Base-by-base conservation (phyloP, 2,329 filamentous ascomycete species). In the Diplodia intermedia region DNA sequence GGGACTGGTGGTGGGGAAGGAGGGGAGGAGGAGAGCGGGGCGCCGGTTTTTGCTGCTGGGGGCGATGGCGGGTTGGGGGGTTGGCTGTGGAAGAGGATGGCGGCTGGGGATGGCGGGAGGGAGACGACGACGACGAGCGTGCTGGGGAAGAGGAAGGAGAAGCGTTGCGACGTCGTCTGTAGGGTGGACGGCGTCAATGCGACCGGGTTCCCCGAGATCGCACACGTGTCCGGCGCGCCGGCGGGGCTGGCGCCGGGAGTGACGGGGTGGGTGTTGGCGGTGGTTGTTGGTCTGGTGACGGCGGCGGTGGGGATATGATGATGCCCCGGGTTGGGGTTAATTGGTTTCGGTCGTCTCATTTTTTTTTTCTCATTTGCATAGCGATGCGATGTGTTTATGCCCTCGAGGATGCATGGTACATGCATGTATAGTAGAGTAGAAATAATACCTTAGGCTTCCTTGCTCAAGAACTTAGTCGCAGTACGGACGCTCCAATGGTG, bases 101-200 rank as follows among this genome's bases (percentile, higher is more conserved):
- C 3, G 18, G 33, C 2, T 4, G 4, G 31, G n/a, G 43, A 12
- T 11, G 43, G n/a, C 14, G 49, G 61, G 0, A 14, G 12, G 1
- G 29, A 15, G 7, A 9, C 2, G 31, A 8, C 23, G 33, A 29
- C 12, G 36, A 36, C 29, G 23, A 15, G 31, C 18, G n/a, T 26
- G 6, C 40, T 71, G 49, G 70, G 71, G 68, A 70, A 68, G 71
- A 65, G 65, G 56, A 70, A 52, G 50, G 70, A 69, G 67, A 72
- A 73, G 68, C 72, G 75, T 20, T 67, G 65, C 33, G 54, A 60
- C n/a, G 75, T 75, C 12, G 76, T 79, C 1, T 80, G 78, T 70
- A 76, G 75, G 69, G 75, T 80, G 38, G 78, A 80, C 68, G 77
- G 72, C 14, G 78, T 79, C 0, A 71, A 75, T 70, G 60, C 73